A percentile compares a stretch with the other conserved stretches of the same genome.
Evolutionary conservation across 1,284 basidiomycete species (phyloP).

Genomic region (Heterobasidion occidentale): DNA sequence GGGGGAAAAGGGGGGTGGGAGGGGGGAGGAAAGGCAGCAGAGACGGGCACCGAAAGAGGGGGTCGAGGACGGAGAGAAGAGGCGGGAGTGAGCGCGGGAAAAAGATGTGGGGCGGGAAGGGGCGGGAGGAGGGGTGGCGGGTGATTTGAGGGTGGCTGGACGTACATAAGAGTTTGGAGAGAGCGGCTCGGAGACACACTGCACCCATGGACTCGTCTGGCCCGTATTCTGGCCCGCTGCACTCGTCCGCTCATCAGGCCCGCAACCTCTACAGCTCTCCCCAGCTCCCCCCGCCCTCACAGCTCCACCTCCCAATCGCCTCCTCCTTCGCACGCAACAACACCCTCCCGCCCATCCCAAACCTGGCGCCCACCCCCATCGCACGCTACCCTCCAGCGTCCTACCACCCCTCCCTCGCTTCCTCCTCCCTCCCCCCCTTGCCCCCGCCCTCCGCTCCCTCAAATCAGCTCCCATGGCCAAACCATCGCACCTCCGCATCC

Average conservation of each 20-base stretch:
- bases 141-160: too few relatives aligned
- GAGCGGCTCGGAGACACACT: too few relatives aligned
- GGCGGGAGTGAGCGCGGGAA: too few relatives aligned
- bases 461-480: conserved; percentile 23
- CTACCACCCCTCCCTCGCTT: conserved; percentile 22
- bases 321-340: conserved; percentile 26
- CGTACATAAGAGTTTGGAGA: too few relatives aligned
- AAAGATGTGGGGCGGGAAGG: too few relatives aligned
- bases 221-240: conserved; percentile 10
- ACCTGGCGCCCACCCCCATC: conserved; percentile 5
- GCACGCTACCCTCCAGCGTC: conserved; percentile 17
- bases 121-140: too few relatives aligned
- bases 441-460: conserved; percentile 19
- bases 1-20: too few relatives aligned
- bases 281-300: conserved; percentile 37
- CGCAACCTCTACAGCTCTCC: conserved; percentile 21
- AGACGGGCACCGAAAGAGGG: too few relatives aligned
- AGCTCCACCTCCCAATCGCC: conserved; percentile 31
- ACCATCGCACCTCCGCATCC: conserved; percentile 24
- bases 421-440: conserved; percentile 20
- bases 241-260: not conserved
- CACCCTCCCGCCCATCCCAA: conserved; percentile 27
- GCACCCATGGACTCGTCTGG: conserved; percentile 13
- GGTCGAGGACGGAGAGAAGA: too few relatives aligned
- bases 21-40: too few relatives aligned